These are phyloP conservation scores for Sporothrix phasma DNA, from an alignment of 2,329 filamentous ascomycete species.

Conservation along the genomic window DNA sequence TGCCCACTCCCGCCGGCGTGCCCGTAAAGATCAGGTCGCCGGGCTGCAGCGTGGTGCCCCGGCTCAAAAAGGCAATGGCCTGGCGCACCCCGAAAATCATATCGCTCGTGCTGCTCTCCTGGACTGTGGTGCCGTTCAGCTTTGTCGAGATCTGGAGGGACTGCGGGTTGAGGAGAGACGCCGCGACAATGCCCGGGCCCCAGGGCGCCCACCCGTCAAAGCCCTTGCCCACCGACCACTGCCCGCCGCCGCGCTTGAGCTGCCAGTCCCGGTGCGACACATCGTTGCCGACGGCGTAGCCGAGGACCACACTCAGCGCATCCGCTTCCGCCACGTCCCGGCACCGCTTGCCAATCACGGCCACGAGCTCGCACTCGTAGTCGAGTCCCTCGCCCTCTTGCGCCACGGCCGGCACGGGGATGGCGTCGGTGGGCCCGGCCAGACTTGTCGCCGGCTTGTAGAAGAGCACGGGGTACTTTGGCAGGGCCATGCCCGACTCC, in stretches of 20 bases:
- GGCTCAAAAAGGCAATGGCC: constrained; percentile 49
- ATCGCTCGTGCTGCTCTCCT: constrained; percentile 48
- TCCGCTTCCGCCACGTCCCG: constrained; percentile 53
- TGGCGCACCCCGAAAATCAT: constrained; percentile 54
- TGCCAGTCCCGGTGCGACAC: constrained; percentile 75
- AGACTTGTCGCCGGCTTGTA: constrained; percentile 61
- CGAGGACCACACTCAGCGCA: constrained; percentile 63
- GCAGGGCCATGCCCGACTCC: constrained; percentile 59
- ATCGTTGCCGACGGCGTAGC: constrained; percentile 68
- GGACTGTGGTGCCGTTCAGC: constrained; percentile 48
- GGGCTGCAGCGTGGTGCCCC: constrained; percentile 51
- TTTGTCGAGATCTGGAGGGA: constrained; percentile 45
- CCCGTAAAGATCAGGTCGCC: constrained; percentile 59
- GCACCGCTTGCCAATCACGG: constrained; percentile 59
- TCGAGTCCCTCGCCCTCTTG: constrained; percentile 59
- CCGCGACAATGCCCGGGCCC: constrained; percentile 59
- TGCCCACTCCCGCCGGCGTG: constrained; percentile 60
- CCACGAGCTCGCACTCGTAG: constrained; percentile 72
- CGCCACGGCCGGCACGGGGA: constrained; percentile 55
- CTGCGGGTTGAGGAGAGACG: constrained; percentile 45
- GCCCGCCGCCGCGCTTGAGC: constrained; percentile 54
- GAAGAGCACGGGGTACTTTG: constrained; percentile 63
- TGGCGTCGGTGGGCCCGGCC: constrained; percentile 52
- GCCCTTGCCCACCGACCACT: constrained; percentile 64
- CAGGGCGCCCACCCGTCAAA: constrained; percentile 69